phyloP scores from a whole-genome alignment of 768 basidiomycete genomes.

The Lactifluus volemus region DNA sequence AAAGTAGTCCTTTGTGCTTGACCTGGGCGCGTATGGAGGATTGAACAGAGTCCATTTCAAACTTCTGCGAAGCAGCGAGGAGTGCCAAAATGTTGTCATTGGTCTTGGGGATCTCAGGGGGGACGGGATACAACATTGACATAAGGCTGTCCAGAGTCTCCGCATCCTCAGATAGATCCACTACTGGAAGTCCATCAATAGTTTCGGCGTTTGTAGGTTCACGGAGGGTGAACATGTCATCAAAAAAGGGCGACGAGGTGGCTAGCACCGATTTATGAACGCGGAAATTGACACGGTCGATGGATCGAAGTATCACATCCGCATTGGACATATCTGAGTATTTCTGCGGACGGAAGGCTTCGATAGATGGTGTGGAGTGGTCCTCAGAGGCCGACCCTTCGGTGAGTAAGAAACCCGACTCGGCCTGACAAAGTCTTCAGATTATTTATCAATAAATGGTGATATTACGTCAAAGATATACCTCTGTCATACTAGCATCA shows the following conservation, averaged over 20 bases:
- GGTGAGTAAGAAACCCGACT: neutral
- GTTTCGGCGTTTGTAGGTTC: neutral
- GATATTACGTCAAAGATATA: neutral
- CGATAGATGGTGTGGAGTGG: neutral
- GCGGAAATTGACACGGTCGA: neutral
- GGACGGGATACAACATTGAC: neutral
- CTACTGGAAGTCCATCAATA: neutral
- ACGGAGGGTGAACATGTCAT: neutral
- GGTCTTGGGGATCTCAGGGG: neutral
- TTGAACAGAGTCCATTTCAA: neutral
- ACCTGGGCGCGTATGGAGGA: neutral
- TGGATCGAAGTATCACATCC: constrained; percentile 1
- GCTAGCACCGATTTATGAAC: neutral
- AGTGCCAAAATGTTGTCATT: neutral
- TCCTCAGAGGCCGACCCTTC: neutral
- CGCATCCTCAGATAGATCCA: neutral
- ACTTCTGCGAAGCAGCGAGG: constrained; percentile 1
- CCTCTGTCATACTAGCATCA: neutral
- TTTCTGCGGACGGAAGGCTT: no score
- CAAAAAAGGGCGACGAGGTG: neutral
- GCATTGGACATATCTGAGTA: neutral
- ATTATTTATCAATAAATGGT: neutral
- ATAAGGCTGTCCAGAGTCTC: constrained; percentile 1
- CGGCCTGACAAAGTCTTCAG: neutral
- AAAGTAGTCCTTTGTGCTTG: neutral